These are phyloP conservation scores for Sugiyamaella novakii DNA, from an alignment of 1,139 yeast genomes.

Conservation along the genomic window DNA sequence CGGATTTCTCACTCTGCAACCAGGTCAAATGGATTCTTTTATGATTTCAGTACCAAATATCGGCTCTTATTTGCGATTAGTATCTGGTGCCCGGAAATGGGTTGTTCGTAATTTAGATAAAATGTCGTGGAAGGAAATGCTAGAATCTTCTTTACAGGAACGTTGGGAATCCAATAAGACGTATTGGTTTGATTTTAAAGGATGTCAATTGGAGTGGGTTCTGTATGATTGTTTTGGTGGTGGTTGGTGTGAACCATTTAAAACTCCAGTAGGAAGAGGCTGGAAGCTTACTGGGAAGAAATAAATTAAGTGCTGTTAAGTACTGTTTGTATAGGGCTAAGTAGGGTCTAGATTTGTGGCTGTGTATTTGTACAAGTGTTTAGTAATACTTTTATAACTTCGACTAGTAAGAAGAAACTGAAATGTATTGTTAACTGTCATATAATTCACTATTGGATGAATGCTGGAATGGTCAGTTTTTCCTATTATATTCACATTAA, in stretches of 20 bases:
- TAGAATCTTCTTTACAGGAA: conserved; percentile 53
- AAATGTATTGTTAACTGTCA: too few relatives aligned
- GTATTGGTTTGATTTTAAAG: conserved; percentile 60
- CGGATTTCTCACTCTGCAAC: conserved; percentile 59
- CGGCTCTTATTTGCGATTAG: conserved; percentile 56
- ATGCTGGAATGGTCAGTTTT: too few relatives aligned
- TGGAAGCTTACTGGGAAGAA: conserved; percentile 59
- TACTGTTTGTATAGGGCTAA: too few relatives aligned
- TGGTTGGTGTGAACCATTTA: conserved; percentile 68
- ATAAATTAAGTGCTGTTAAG: too few relatives aligned
- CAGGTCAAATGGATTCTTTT: conserved; percentile 52
- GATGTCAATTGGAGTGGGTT: conserved; percentile 62
- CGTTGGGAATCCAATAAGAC: conserved; percentile 53
- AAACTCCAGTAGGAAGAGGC: conserved; percentile 71
- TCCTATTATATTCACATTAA: too few relatives aligned
- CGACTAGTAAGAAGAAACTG: too few relatives aligned
- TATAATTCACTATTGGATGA: too few relatives aligned
- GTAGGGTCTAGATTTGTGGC: too few relatives aligned
- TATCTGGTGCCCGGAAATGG: conserved; percentile 54
- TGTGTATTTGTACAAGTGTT: too few relatives aligned
- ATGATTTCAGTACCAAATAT: conserved; percentile 62
- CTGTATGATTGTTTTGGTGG: conserved; percentile 67
- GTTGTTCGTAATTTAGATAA: conserved; percentile 50
- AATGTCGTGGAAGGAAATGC: conserved; percentile 53
- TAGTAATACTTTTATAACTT: too few relatives aligned